Evolutionary conservation across 2,329 filamentous ascomycete genomes (phyloP).

Genomic region (Neofusicoccum ribis): DNA sequence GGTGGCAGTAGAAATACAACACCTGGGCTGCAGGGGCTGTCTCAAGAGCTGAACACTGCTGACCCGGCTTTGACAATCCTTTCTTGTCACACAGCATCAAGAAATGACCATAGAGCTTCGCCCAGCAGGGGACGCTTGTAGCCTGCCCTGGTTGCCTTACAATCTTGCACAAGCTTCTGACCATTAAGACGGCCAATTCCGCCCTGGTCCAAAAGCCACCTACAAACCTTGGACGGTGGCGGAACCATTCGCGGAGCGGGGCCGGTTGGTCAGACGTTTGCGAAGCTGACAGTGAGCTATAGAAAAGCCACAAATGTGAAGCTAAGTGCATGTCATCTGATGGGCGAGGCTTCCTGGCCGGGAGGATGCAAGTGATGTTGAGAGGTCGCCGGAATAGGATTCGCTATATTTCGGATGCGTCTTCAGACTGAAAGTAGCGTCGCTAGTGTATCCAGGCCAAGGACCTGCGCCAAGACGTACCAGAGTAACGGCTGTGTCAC

Average conservation of each 20-base stretch:
- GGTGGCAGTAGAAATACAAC: constrained; percentile 8
- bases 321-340: not conserved
- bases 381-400: no score
- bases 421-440: no score
- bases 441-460: no score
- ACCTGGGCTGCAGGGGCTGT: not conserved
- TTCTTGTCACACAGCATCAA: not conserved
- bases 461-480: no score
- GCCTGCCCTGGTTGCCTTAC: not conserved
- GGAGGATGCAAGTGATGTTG: no score
- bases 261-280: not conserved
- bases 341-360: no score
- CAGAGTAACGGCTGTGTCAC: not conserved
- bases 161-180: not conserved
- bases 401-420: no score
- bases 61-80: not conserved
- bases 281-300: not conserved
- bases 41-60: constrained; percentile 12
- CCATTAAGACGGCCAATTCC: not conserved
- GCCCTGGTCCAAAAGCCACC: not conserved
- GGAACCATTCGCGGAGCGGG: not conserved
- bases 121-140: not conserved
- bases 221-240: not conserved
- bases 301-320: not conserved
- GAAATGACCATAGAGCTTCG: not conserved